A percentile compares a stretch with the other conserved stretches of the same genome.
Conservation (phyloP, 495 filamentous ascomycete genomes). For the Penicillium arizonense region DNA sequence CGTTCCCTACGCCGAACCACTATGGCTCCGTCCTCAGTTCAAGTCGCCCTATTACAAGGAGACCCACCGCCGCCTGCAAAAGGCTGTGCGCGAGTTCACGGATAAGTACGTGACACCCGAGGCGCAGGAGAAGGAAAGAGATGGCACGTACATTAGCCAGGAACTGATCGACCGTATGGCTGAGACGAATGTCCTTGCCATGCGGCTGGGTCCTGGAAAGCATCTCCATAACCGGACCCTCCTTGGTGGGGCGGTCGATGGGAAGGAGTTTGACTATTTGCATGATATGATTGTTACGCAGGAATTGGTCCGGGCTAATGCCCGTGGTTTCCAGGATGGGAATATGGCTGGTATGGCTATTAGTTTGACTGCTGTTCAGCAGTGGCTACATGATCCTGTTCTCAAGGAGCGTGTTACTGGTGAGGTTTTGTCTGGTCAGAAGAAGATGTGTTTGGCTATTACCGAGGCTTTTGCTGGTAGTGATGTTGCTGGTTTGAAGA, state of each 20-base stretch:
- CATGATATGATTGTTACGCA: slow-evolving; percentile 77
- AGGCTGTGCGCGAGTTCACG: slow-evolving; percentile 71
- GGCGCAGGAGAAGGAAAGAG: slow-evolving; percentile 73
- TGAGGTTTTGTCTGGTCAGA: slow-evolving; percentile 76
- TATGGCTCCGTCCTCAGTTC: slow-evolving; percentile 78
- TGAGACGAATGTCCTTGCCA: slow-evolving; percentile 68
- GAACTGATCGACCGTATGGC: slow-evolving; percentile 78
- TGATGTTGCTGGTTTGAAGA: slow-evolving; percentile 80
- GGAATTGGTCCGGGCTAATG: slow-evolving; percentile 68
- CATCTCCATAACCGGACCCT: slow-evolving; percentile 71
- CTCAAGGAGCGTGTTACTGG: slow-evolving; percentile 64
- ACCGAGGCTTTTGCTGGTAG: slow-evolving; percentile 88
- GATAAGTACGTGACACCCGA: slow-evolving; percentile 70
- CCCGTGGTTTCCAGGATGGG: slow-evolving; percentile 62
- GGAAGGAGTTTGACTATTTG: slow-evolving; percentile 85
- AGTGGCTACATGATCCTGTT: slow-evolving; percentile 67
- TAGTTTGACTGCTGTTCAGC: slow-evolving; percentile 75
- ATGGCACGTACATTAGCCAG: slow-evolving; percentile 73
- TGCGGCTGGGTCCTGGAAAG: slow-evolving; percentile 82
- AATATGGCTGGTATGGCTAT: slow-evolving; percentile 81
- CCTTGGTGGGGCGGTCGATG: slow-evolving; percentile 67
- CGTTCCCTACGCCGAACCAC: slow-evolving; percentile 78
- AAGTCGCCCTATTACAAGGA: slow-evolving; percentile 83
- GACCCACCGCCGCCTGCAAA: slow-evolving; percentile 67
- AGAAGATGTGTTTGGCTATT: slow-evolving; percentile 85